Evolutionary conservation across 192 early-diverging fungal species (phyloP), one percentile per base, ranked within the genome.

Genomic region (Umbelopsis isabellina): DNA sequence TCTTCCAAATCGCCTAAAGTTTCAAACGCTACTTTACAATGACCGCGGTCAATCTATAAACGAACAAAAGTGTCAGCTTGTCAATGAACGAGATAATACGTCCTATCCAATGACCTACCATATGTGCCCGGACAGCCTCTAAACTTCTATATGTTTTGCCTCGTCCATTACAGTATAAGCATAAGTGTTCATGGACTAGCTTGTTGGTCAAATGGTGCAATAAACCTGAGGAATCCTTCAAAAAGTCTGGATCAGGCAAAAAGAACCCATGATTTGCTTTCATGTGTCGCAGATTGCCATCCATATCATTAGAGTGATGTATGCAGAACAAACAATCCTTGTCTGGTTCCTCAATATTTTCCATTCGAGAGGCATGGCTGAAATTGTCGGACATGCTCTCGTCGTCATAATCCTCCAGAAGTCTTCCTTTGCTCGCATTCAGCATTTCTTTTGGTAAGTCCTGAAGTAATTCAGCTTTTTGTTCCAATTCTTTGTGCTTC

Each of bases 21-120:
- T 72, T 97, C 95, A 75, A 98, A 98, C 20, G 90, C 88, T 68
- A 99, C 93, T 82, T 95, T 97, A 79, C 92, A 94, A 79, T 98
- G 98, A 15, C 95, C 95, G 84, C 96, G 96, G 80, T 93, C 92
- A 25, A 86, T 73, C 89, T 91, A 77, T 47, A 16, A 12, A 18
- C 10, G 35, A 48, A 1, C 33, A 7, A n/a, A 30, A 11, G 20
- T 7, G 33, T 46, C n/a, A 25, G 35, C 47, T 41, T 41, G 37
- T 5, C 7, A 0, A 41, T 10, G 37, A 30, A 10, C 1, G 10
- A 41, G 2, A 41, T 41, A 5, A 46, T 37, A 6, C 11, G 50
- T 0, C 20, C 41, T 21, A 22, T 49, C 6, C 22, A n/a, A 48
- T 18, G n/a, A 33, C 75, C 74, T 66, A 84, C 79, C 97, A 99